Evolutionary conservation across 2,329 filamentous ascomycete genomes (phyloP).

Genomic region (Botrytis byssoidea): DNA sequence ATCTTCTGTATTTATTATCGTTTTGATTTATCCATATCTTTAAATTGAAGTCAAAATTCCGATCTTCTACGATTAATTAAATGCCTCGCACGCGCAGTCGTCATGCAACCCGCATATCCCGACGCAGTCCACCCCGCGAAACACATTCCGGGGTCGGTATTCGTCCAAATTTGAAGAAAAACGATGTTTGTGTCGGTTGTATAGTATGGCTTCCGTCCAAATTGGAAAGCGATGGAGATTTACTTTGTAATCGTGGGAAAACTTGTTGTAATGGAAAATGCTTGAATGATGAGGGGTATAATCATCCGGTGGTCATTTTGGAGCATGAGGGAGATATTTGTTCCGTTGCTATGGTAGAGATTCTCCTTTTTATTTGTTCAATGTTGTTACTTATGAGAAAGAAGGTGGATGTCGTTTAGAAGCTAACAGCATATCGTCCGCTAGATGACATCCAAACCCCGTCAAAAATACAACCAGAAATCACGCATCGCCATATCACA

Average conservation of each 20-base stretch:
- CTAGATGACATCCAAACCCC: not conserved
- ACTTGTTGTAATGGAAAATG: not conserved
- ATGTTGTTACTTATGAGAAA: not conserved
- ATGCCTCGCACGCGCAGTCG: conserved; percentile 10
- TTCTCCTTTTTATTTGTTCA: not conserved
- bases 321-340: not conserved
- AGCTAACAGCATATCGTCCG: not conserved
- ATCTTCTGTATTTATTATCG: no score
- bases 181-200: not conserved
- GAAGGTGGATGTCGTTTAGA: not conserved
- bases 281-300: conserved; percentile 3
- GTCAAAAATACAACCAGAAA: not conserved
- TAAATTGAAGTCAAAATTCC: not conserved
- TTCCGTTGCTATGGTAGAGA: conserved; percentile 1
- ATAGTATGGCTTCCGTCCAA: conserved; percentile 12
- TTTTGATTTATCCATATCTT: not conserved
- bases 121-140: not conserved
- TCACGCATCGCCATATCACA: not conserved
- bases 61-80: not conserved
- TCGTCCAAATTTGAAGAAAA: not conserved
- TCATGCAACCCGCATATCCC: not conserved
- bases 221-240: not conserved
- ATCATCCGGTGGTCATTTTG: conserved; percentile 8
- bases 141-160: not conserved
- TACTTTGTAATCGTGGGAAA: not conserved